These are phyloP conservation scores for Penicillium chermesinum DNA, from an alignment of 495 filamentous ascomycete genomes.

Conservation along the genomic window DNA sequence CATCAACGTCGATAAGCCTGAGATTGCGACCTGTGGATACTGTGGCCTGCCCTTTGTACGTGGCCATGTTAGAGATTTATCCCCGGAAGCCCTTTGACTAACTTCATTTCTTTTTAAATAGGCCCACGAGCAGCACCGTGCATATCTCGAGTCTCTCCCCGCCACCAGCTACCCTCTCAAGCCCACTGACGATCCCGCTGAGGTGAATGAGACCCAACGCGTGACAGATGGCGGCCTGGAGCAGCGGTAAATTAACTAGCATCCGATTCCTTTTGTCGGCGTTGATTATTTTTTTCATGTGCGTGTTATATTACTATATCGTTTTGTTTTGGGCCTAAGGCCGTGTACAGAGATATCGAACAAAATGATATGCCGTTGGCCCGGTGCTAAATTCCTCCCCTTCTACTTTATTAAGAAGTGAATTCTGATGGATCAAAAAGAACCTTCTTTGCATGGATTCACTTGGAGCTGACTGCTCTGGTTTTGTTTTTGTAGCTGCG, in stretches of 20 bases:
- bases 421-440: no score
- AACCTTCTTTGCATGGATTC: no score
- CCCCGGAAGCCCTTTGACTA: neutral
- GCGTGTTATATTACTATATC: conserved; percentile 17
- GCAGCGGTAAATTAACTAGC: conserved; percentile 42
- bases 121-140: conserved; percentile 83
- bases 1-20: conserved; percentile 96
- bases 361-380: conserved; percentile 25
- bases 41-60: conserved; percentile 94
- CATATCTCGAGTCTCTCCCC: conserved; percentile 74
- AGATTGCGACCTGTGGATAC: conserved; percentile 85
- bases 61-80: no score
- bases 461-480: no score
- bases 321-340: conserved; percentile 27
- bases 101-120: conserved; percentile 25
- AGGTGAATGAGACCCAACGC: conserved; percentile 51
- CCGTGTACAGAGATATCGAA: conserved; percentile 33
- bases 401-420: no score
- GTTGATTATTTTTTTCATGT: conserved; percentile 32
- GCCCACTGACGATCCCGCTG: conserved; percentile 43
- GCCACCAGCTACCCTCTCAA: conserved; percentile 71
- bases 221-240: conserved; percentile 48
- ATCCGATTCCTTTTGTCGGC: conserved; percentile 37
- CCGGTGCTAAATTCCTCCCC: neutral
- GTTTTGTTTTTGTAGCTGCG: no score